Evolutionary conservation across 371 early-diverging fungal species (phyloP).

Genomic region (Mortierella sp.): DNA sequence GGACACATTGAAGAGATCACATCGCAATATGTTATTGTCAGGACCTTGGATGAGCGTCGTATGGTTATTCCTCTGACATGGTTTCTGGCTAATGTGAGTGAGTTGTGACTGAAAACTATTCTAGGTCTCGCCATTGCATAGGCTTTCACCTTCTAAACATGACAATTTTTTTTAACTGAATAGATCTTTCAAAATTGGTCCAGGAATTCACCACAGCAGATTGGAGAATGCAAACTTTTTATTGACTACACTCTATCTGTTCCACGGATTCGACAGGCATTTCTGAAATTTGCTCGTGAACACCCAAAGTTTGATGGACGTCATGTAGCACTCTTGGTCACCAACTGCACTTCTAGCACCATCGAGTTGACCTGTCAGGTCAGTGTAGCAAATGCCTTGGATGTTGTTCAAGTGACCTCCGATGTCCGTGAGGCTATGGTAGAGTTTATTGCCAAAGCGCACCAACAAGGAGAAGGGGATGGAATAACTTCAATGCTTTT

Average conservation of each 20-base stretch:
- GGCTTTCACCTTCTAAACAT: background rate
- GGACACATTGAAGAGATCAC: constrained; percentile 59
- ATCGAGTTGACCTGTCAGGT: constrained; percentile 48
- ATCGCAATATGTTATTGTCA: constrained; percentile 57
- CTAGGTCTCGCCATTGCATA: too few relatives aligned
- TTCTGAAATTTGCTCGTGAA: constrained; percentile 40
- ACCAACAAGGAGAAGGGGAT: background rate
- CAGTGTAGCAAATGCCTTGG: constrained; percentile 43
- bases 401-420: constrained; percentile 43
- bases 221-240: constrained; percentile 42
- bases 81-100: constrained; percentile 48
- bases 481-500: background rate
- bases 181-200: constrained; percentile 58
- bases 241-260: constrained; percentile 30
- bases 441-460: constrained; percentile 32
- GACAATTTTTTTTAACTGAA: background rate
- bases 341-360: constrained; percentile 19
- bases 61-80: constrained; percentile 57
- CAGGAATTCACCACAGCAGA: constrained; percentile 44
- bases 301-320: constrained; percentile 48
- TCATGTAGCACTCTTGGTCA: constrained; percentile 38
- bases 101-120: too few relatives aligned
- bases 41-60: constrained; percentile 54
- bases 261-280: constrained; percentile 41
- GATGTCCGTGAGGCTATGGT: constrained; percentile 55